A percentile compares a stretch with the other conserved stretches of the same genome.
Conservation (phyloP, 352 stramenopile genomes). For the Globisporangium viniferum region DNA sequence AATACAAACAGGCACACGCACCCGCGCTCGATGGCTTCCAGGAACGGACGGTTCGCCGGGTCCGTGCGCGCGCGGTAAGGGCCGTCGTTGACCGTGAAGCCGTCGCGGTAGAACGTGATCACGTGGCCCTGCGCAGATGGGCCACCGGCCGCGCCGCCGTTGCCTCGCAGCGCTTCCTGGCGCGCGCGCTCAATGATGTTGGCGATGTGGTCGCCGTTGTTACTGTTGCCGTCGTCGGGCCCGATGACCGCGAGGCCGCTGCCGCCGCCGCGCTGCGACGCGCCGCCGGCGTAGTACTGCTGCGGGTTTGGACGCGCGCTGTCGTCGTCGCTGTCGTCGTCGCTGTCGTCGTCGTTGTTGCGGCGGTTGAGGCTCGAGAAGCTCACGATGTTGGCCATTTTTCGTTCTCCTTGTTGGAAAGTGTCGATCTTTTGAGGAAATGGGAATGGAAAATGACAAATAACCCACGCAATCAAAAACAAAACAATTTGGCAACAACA, state of each 20-base stretch:
- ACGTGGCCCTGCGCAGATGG: conserved; percentile 39
- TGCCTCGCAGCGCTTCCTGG: conserved; percentile 46
- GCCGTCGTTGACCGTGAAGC: conserved; percentile 81
- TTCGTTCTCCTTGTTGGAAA: conserved; percentile 2
- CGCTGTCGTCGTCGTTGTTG: conserved; percentile 27
- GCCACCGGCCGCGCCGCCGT: conserved; percentile 17
- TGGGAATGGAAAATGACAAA: background rate
- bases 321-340: conserved; percentile 30
- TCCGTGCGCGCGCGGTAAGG: conserved; percentile 72
- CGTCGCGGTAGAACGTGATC: conserved; percentile 85
- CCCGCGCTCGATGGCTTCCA: conserved; percentile 78
- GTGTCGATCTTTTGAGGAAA: background rate
- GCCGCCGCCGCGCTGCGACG: conserved; percentile 63
- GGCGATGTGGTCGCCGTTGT: conserved; percentile 47
- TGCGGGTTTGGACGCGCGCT: conserved; percentile 38
- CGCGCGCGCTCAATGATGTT: conserved; percentile 85
- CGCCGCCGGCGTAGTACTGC: conserved; percentile 73
- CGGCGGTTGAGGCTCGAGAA: conserved; percentile 65
- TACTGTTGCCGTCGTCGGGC: conserved; percentile 33
- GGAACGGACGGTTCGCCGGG: conserved; percentile 67
- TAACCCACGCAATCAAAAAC: background rate
- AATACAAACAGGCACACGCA: conserved; percentile 11
- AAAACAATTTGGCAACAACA: background rate
- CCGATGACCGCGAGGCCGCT: conserved; percentile 75
- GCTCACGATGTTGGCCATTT: conserved; percentile 81